Evolutionary conservation across 2,329 filamentous ascomycete genomes (phyloP).

Genomic region (Talaromyces verruculosus): DNA sequence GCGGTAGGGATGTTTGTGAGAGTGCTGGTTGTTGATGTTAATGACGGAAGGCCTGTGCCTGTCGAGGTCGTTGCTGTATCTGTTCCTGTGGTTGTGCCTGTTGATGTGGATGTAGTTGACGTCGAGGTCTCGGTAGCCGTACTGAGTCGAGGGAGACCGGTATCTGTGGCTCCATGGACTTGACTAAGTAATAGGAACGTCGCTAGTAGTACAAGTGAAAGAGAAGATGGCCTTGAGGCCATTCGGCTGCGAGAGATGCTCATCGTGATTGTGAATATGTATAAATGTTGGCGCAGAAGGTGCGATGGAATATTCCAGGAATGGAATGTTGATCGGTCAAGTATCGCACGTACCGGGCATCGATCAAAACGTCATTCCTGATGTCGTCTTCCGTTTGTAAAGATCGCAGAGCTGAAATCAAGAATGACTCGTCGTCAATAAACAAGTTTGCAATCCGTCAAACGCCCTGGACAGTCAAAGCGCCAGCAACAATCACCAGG

Average conservation of each 20-base stretch:
- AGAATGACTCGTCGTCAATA: neutral
- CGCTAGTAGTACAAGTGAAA: constrained; percentile 2
- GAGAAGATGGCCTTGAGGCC: constrained; percentile 1
- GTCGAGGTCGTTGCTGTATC: constrained; percentile 25
- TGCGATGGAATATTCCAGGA: constrained; percentile 16
- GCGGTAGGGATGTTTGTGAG: constrained; percentile 64
- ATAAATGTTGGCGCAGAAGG: constrained; percentile 1
- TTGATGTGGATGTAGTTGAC: constrained; percentile 47
- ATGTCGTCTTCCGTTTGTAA: neutral
- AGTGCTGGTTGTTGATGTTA: constrained; percentile 59
- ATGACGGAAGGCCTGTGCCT: constrained; percentile 31
- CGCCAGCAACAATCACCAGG: constrained; percentile 11
- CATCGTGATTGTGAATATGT: constrained; percentile 12
- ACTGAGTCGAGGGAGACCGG: constrained; percentile 18
- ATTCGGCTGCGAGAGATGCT: constrained; percentile 7
- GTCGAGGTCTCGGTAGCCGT: constrained; percentile 20
- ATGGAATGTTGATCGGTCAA: constrained; percentile 16
- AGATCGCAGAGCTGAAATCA: neutral
- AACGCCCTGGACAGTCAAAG: neutral
- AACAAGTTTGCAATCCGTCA: neutral
- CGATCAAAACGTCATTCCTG: constrained; percentile 10
- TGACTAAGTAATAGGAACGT: constrained; percentile 7
- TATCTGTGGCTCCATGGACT: constrained; percentile 17
- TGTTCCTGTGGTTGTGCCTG: constrained; percentile 37
- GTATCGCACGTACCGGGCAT: constrained; percentile 2